Evolutionary conservation across 441 rosid species (phyloP).

Genomic region (Bocquillonia castaneifolia): DNA sequence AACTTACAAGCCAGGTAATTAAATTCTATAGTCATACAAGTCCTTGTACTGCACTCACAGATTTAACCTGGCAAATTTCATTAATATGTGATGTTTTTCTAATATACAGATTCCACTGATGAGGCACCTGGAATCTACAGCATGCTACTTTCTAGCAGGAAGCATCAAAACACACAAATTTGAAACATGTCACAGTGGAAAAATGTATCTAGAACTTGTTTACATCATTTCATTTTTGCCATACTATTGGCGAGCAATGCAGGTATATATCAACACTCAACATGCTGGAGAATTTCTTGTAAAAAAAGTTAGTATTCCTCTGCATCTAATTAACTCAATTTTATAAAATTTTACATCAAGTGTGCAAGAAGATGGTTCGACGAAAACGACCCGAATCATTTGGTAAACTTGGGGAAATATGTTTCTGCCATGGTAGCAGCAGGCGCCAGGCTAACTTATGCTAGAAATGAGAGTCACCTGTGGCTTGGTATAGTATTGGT

Average conservation of each 20-base stretch:
- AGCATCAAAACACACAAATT: slow-evolving; percentile 64
- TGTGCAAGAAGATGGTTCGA: slow-evolving; percentile 96
- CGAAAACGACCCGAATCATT: slow-evolving; percentile 57
- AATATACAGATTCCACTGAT: slow-evolving; percentile 70
- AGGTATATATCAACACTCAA: slow-evolving; percentile 41
- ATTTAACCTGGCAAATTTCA: neutral
- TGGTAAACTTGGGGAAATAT: slow-evolving; percentile 95
- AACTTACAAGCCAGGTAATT: slow-evolving; percentile 91
- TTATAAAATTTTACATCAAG: slow-evolving; percentile 29
- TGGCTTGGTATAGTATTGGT: slow-evolving; percentile 64
- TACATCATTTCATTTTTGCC: slow-evolving; percentile 84
- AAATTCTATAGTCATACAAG: too few relatives aligned
- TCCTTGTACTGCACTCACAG: neutral
- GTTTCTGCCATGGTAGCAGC: slow-evolving; percentile 97
- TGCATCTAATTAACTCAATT: neutral
- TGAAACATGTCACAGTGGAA: slow-evolving; percentile 69
- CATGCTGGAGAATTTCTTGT: neutral
- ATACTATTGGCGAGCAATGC: slow-evolving; percentile 98
- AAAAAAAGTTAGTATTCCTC: neutral
- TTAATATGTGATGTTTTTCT: neutral
- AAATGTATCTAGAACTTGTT: slow-evolving; percentile 61
- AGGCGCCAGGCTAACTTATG: slow-evolving; percentile 75
- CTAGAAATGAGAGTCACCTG: slow-evolving; percentile 38
- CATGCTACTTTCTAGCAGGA: slow-evolving; percentile 81
- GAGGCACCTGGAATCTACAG: slow-evolving; percentile 79